Conservation (phyloP, 768 basidiomycete genomes). For the Hericium erinaceus region DNA sequence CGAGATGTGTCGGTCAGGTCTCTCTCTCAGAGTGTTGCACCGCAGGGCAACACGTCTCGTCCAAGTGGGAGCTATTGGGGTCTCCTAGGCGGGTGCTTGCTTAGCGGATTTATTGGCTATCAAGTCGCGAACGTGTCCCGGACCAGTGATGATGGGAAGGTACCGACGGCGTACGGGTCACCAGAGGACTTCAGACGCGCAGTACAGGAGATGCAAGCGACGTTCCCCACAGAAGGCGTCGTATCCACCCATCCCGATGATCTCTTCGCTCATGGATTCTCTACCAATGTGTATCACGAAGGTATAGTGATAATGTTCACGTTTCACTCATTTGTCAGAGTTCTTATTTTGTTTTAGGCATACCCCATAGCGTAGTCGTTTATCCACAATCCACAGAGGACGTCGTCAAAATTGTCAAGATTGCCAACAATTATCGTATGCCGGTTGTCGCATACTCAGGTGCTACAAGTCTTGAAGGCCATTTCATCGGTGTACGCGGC, state of each 20-base stretch:
- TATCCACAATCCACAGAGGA: conserved; percentile 69
- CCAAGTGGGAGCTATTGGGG: too few relatives aligned
- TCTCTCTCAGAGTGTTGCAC: too few relatives aligned
- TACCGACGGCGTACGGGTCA: conserved; percentile 14
- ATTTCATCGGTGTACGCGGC: conserved; percentile 52
- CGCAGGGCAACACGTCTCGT: too few relatives aligned
- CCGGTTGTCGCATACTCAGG: conserved; percentile 76
- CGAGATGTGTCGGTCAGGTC: too few relatives aligned
- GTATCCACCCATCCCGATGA: conserved; percentile 16
- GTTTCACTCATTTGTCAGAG: neutral
- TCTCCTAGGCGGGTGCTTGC: neutral
- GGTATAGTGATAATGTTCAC: conserved; percentile 4
- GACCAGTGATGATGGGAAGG: neutral
- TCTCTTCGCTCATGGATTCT: conserved; percentile 19
- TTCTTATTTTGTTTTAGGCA: conserved; percentile 20
- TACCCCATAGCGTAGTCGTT: conserved; percentile 49
- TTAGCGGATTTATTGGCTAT: neutral
- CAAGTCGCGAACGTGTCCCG: neutral
- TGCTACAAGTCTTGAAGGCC: conserved; percentile 77
- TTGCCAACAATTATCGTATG: conserved; percentile 65
- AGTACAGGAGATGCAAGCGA: conserved; percentile 17
- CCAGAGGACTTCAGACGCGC: conserved; percentile 19
- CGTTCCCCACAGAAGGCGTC: conserved; percentile 1
- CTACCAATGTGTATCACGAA: conserved; percentile 15
- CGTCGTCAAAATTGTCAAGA: conserved; percentile 68